Base-by-base conservation (phyloP, 2,329 filamentous ascomycete species). In the Trichocomaceae sp. region DNA sequence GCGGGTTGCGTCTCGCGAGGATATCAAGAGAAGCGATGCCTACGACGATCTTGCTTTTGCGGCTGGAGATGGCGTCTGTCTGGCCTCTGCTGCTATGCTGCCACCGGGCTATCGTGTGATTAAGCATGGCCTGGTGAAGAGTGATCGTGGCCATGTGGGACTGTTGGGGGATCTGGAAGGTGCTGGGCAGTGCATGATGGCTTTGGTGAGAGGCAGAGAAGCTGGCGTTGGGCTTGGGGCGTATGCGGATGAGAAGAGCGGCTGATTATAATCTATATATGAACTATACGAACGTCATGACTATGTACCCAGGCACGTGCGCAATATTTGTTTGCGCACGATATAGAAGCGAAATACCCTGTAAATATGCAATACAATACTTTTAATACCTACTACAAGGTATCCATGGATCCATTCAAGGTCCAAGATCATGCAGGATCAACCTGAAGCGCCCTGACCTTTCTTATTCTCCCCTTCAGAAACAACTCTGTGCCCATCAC, bases 11-110 rank as follows among this genome's bases (percentile, higher is more conserved):
- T 83, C 83, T 2, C 77, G 80, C 3, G 90, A 92, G 52, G 84
- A 80, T 0, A 96, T 96, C 61, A 81, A 83, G 49, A 83, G 83
- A 58, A 76, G 83, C 0, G 89, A 95, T 69, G 85, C 83, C 0
- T 96, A 95, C 67, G 90, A 95, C 60, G 86, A 95, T 62, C 77
- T 97, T 2, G 82, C 89, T 0, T 96, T 96, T 72, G 86, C 87
- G 0, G 86, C 85, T 20, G 90, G 91, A 2, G 91, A 97, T 66
- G 92, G 91, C 0, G 91, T 97, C 0, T 90, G 92, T 53, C 79
- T 96, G 6, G 88, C 91, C 0, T 83, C 83, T 50, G 88, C 92
- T 58, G 87, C 90, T 0, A 92, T 95, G 88, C 71, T 95, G 44
- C 91, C 91, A 0, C 74, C 81, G 2, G 90, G 90, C 0, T 96